Evolutionary conservation across 1,284 basidiomycete species (phyloP).

Genomic region (Pseudozyma sp.): DNA sequence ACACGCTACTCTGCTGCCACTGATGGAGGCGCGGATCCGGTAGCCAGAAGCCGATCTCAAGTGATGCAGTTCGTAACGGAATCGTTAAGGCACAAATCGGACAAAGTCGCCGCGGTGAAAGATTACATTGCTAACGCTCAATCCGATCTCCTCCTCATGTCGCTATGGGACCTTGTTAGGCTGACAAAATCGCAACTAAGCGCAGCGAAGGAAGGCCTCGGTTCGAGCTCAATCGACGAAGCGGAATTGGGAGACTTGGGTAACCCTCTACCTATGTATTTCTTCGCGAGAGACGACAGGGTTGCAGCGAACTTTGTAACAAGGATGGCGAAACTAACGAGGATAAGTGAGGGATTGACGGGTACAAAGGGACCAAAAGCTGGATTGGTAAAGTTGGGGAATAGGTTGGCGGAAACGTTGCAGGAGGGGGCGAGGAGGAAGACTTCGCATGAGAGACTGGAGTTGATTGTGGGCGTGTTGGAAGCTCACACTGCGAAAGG

Average conservation of each 20-base stretch:
- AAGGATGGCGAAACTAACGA: slow-evolving; percentile 20
- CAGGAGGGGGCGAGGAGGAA: slow-evolving; percentile 43
- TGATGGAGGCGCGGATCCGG: slow-evolving; percentile 38
- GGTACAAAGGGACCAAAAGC: slow-evolving; percentile 7
- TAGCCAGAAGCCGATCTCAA: slow-evolving; percentile 34
- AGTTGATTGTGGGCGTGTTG: slow-evolving; percentile 20
- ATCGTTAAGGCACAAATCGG: slow-evolving; percentile 40
- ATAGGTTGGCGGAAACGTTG: slow-evolving; percentile 20
- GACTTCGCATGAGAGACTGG: slow-evolving; percentile 33
- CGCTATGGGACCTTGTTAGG: slow-evolving; percentile 56
- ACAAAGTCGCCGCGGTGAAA: slow-evolving; percentile 58
- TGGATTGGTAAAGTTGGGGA: slow-evolving; percentile 30
- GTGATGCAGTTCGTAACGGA: slow-evolving; percentile 60
- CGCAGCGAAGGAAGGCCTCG: slow-evolving; percentile 1
- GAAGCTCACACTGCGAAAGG: background rate
- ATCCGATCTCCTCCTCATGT: slow-evolving; percentile 63
- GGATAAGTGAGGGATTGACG: slow-evolving; percentile 10
- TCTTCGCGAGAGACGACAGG: slow-evolving; percentile 61
- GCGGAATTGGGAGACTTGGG: slow-evolving; percentile 48
- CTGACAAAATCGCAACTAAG: slow-evolving; percentile 26
- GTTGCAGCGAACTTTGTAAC: slow-evolving; percentile 39
- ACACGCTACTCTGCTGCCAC: slow-evolving; percentile 9
- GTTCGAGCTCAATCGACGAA: slow-evolving; percentile 2
- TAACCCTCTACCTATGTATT: slow-evolving; percentile 52
- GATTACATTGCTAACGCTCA: slow-evolving; percentile 64